Conservation (phyloP, 2,329 filamentous ascomycete species). For the Bipolaris gigantea region DNA sequence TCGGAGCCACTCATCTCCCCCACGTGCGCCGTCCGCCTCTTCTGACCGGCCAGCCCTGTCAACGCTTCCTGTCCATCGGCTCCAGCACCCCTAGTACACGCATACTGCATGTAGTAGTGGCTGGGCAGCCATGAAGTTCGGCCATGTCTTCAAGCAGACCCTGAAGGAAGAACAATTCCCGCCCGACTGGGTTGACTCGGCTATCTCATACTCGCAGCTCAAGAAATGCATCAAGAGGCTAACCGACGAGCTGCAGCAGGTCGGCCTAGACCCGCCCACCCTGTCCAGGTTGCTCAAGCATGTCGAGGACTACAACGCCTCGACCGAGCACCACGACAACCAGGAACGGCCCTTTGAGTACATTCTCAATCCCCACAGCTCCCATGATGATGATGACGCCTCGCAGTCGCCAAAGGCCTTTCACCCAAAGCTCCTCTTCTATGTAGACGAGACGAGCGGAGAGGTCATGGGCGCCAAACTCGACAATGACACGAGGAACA, state of each 20-base stretch:
- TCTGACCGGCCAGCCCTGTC: constrained; percentile 28
- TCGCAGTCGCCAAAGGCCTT: constrained; percentile 46
- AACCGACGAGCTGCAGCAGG: constrained; percentile 66
- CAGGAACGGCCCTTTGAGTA: constrained; percentile 43
- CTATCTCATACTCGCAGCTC: constrained; percentile 80
- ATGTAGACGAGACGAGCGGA: constrained; percentile 67
- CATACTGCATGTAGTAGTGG: not conserved
- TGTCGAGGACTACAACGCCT: constrained; percentile 42
- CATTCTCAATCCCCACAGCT: constrained; percentile 30
- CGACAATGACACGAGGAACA: constrained; percentile 64
- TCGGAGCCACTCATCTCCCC: constrained; percentile 13
- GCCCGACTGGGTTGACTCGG: constrained; percentile 68
- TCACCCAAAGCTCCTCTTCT: constrained; percentile 70
- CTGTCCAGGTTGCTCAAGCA: constrained; percentile 64
- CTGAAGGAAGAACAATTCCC: constrained; percentile 76
- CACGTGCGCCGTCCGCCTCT: constrained; percentile 34
- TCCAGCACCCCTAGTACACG: not conserved
- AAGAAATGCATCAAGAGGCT: constrained; percentile 90
- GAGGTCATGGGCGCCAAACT: constrained; percentile 69
- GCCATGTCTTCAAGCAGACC: constrained; percentile 71
- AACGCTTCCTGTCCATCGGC: constrained; percentile 5
- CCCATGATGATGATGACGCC: constrained; percentile 2
- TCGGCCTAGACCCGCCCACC: constrained; percentile 73
- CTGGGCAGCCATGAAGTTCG: constrained; percentile 75
- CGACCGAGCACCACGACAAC: constrained; percentile 26